These are phyloP conservation scores for Coemansia sp. DNA, from an alignment of 192 early-diverging fungal genomes.

Conservation along the genomic window DNA sequence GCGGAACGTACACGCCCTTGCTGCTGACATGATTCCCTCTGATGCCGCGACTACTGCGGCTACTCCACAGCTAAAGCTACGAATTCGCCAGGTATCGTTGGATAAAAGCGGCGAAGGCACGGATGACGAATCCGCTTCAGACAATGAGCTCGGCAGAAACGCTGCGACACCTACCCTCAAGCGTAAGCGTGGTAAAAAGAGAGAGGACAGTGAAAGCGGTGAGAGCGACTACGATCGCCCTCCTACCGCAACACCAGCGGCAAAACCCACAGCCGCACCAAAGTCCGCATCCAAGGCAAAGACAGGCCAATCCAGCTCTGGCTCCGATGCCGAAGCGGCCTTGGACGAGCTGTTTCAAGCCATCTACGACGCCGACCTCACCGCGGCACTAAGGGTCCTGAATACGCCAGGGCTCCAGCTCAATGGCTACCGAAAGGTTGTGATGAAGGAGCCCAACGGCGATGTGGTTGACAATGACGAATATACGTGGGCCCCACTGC, in stretches of 20 bases:
- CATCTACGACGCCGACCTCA: slow-evolving; percentile 51
- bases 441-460: slow-evolving; percentile 51
- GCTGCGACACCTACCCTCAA: slow-evolving; percentile 11
- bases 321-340: slow-evolving; percentile 9
- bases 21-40: slow-evolving; percentile 17
- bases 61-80: slow-evolving; percentile 35
- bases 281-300: slow-evolving; percentile 14
- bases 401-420: slow-evolving; percentile 39
- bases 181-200: slow-evolving; percentile 41
- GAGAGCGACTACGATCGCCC: slow-evolving; percentile 8
- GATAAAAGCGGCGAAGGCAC: slow-evolving; percentile 18
- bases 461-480: slow-evolving; percentile 59
- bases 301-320: not conserved
- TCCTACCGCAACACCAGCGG: not conserved
- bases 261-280: slow-evolving; percentile 7
- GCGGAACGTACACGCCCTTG: slow-evolving; percentile 29
- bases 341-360: slow-evolving; percentile 54
- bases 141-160: not conserved
- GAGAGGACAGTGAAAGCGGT: slow-evolving; percentile 9
- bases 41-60: not conserved
- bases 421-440: slow-evolving; percentile 44
- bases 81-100: slow-evolving; percentile 24
- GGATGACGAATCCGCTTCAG: not conserved
- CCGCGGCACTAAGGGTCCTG: slow-evolving; percentile 35
- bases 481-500: slow-evolving; percentile 85